These are phyloP conservation scores for Colletotrichum liaoningense DNA, from an alignment of 2,329 filamentous ascomycete species.

Conservation along the genomic window DNA sequence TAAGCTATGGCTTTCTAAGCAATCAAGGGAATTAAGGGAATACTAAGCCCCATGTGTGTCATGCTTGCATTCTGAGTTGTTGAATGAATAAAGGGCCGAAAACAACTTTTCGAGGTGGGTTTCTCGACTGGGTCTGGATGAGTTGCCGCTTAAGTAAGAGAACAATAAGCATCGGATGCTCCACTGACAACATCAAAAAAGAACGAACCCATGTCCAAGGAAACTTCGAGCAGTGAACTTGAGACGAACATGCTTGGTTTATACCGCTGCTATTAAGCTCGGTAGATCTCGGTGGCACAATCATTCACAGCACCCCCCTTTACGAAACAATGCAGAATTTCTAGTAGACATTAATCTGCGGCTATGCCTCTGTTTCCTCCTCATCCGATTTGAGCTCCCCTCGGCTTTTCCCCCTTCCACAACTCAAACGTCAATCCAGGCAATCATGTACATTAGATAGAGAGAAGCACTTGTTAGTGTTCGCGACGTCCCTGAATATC, in stretches of 20 bases:
- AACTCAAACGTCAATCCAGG: too few relatives aligned
- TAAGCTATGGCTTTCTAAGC: neutral
- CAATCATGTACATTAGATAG: too few relatives aligned
- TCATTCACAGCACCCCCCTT: too few relatives aligned
- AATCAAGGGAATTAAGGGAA: neutral
- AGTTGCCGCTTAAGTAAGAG: neutral
- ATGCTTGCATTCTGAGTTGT: neutral
- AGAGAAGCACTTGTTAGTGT: too few relatives aligned
- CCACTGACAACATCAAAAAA: neutral
- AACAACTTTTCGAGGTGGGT: neutral
- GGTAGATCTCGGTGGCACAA: too few relatives aligned
- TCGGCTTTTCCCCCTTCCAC: accelerated
- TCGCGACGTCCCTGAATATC: too few relatives aligned
- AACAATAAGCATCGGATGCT: neutral
- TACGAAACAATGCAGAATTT: too few relatives aligned
- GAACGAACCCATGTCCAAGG: neutral
- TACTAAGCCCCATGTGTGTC: neutral
- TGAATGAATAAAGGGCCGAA: neutral
- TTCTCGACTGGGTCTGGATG: neutral
- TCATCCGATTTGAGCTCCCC: too few relatives aligned
- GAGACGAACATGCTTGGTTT: neutral
- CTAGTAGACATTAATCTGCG: too few relatives aligned
- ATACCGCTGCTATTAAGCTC: neutral
- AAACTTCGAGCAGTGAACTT: neutral
- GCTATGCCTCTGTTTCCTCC: too few relatives aligned